Percentiles rank a stretch among this genome's conserved stretches.
These are phyloP conservation scores for Tricholoma bakamatsutake DNA, from an alignment of 768 basidiomycete species.

Conservation along the genomic window DNA sequence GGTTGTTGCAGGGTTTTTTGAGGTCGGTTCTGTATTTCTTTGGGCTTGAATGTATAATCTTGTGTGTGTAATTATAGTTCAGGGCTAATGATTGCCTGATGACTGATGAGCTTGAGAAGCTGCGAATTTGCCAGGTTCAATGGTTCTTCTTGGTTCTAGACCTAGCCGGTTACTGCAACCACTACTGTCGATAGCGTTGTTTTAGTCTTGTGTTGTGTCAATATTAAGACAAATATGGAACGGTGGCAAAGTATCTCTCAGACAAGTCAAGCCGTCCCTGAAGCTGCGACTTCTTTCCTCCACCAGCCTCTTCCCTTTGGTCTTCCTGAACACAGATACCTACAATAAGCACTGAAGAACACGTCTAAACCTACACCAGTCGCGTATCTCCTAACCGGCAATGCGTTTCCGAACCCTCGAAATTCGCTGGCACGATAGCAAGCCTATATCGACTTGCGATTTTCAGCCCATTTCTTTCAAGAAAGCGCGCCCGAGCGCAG, in stretches of 20 bases:
- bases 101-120: neutral
- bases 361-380: constrained; percentile 10
- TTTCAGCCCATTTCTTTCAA: constrained; percentile 84
- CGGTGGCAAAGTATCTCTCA: neutral
- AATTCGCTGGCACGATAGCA: constrained; percentile 95
- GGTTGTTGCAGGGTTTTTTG: neutral
- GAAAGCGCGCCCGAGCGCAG: constrained; percentile 62
- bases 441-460: constrained; percentile 94
- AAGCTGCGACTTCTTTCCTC: neutral
- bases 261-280: neutral
- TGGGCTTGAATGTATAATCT: neutral
- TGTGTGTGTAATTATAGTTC: neutral
- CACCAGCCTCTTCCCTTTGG: neutral
- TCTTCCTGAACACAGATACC: neutral
- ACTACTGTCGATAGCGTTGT: neutral
- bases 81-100: neutral
- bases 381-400: constrained; percentile 12
- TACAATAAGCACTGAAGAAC: constrained; percentile 1
- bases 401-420: constrained; percentile 91
- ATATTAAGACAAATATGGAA: neutral
- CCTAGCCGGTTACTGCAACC: too few species aligned
- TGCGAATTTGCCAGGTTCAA: neutral
- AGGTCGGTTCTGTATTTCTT: neutral
- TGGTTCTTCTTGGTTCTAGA: neutral
- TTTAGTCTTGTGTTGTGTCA: neutral